Conservation (phyloP, 306 rosid genomes). For the Cicer pinnatifidum region DNA sequence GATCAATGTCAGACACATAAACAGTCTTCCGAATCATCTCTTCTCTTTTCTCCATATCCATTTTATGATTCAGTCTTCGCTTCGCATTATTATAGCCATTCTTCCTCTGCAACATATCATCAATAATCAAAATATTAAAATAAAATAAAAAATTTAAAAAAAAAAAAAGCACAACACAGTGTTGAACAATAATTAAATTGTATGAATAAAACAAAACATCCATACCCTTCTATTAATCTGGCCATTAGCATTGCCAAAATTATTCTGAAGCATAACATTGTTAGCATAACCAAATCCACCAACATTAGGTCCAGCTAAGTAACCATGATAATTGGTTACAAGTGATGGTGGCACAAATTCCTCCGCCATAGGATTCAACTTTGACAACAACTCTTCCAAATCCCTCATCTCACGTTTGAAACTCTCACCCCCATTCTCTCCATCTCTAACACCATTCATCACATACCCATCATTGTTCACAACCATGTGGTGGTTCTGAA, state of each 20-base stretch:
- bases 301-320: slow-evolving; percentile 50
- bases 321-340: slow-evolving; percentile 58
- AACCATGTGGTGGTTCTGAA: slow-evolving; percentile 55
- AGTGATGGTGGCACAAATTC: slow-evolving; percentile 94
- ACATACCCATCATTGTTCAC: slow-evolving; percentile 59
- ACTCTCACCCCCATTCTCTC: slow-evolving; percentile 58
- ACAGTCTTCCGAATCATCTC: slow-evolving; percentile 95
- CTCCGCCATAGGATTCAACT: slow-evolving; percentile 97
- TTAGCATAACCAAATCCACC: slow-evolving; percentile 68
- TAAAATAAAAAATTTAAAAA: background rate
- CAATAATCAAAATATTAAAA: background rate
- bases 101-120: slow-evolving; percentile 61
- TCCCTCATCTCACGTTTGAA: slow-evolving; percentile 88
- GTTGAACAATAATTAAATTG: background rate
- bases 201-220: slow-evolving; percentile 18
- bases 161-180: background rate
- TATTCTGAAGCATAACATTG: slow-evolving; percentile 52
- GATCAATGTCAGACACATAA: slow-evolving; percentile 98
- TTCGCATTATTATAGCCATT: slow-evolving; percentile 81
- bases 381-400: slow-evolving; percentile 87
- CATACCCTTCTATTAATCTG: slow-evolving; percentile 63
- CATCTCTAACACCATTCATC: slow-evolving; percentile 52
- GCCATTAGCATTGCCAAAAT: slow-evolving; percentile 61
- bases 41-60: slow-evolving; percentile 76
- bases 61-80: slow-evolving; percentile 68